Base-by-base conservation (phyloP, 371 early-diverging fungal genomes). In the Chytridium lagenaria region DNA sequence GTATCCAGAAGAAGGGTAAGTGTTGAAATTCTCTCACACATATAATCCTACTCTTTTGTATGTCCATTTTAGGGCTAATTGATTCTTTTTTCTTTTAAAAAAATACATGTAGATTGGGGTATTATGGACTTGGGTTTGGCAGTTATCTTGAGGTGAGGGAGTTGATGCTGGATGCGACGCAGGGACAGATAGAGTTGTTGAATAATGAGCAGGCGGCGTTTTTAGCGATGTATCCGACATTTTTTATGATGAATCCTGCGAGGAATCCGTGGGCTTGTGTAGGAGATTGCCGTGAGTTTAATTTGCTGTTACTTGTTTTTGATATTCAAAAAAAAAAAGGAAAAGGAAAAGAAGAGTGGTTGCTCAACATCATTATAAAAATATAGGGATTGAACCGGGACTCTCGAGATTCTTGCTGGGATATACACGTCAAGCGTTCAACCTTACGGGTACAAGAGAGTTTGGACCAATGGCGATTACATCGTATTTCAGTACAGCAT, bases 91-190 rank as follows among this genome's bases (percentile, higher is more conserved):
- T n/a, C n/a, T n/a, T n/a, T n/a, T n/a, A 44, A 44, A 44, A 44
- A 44, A 44, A 44, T 12, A 44, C 7, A 44, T 12, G 19, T 12
- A 52, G 55, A 26, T 23, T 52, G 5, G 55, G 55, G 23, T 52
- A 52, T 26, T 52, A 52, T 52, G 55, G 55, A 52, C 23, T 52
- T 7, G 55, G 55, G 26, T 52, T 52, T 52, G 55, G 55, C 5
- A 52, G 55, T 26, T 52, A 52, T 26, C 26, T 52, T 5, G 55
- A 52, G 26, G 55, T 52, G 12, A 7, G 55, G 26, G 55, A 52
- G 26, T 26, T 52, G 12, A 5, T 52, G 55, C 26, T 52, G 7
- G 55, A 52, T 26, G 55, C 55, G 16, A 52, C 55, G 23, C 7
- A 52, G 12, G 55, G 55, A 52, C 5, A 7, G 26, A 26, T 52